These are phyloP conservation scores for Aspergillus intermedius DNA, from an alignment of 2,329 filamentous ascomycete genomes.

Conservation along the genomic window DNA sequence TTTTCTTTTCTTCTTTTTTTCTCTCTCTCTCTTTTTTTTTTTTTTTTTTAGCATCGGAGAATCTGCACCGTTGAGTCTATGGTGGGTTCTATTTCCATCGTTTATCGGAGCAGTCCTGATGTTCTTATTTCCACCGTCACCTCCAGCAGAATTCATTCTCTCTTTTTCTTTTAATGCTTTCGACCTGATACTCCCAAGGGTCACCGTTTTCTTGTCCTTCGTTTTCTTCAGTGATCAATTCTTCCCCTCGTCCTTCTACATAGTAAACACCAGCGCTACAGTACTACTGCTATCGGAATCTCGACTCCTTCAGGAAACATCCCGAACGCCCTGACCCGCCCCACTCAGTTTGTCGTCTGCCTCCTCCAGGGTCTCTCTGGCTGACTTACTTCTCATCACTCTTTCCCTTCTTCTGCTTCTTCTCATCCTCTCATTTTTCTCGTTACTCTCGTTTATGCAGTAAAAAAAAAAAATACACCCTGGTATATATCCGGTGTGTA, in stretches of 20 bases:
- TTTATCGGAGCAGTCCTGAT: too few species aligned
- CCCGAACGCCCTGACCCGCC: background rate
- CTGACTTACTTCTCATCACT: slow-evolving; percentile 8
- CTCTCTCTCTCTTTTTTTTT: background rate
- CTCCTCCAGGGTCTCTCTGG: slow-evolving; percentile 2
- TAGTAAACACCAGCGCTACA: background rate
- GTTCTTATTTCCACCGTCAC: too few species aligned
- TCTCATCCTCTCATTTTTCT: slow-evolving; percentile 13
- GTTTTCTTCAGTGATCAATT: background rate
- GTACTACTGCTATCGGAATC: background rate
- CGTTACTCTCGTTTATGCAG: slow-evolving; percentile 13
- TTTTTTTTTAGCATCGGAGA: background rate
- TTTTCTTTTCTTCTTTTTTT: background rate
- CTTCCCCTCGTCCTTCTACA: background rate
- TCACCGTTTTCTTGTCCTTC: too few species aligned
- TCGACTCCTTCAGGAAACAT: slow-evolving; percentile 2
- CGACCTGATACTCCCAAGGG: too few species aligned
- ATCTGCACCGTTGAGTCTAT: too few species aligned
- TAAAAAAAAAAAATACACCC: background rate
- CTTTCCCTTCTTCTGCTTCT: slow-evolving; percentile 11
- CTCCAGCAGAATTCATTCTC: too few species aligned
- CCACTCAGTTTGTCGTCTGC: background rate
- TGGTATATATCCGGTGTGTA: background rate
- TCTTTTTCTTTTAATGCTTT: too few species aligned
- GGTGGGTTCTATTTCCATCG: slow-evolving; percentile 9